Conservation (phyloP, 148 eudicot species). For the Chenopodium berlandieri region DNA sequence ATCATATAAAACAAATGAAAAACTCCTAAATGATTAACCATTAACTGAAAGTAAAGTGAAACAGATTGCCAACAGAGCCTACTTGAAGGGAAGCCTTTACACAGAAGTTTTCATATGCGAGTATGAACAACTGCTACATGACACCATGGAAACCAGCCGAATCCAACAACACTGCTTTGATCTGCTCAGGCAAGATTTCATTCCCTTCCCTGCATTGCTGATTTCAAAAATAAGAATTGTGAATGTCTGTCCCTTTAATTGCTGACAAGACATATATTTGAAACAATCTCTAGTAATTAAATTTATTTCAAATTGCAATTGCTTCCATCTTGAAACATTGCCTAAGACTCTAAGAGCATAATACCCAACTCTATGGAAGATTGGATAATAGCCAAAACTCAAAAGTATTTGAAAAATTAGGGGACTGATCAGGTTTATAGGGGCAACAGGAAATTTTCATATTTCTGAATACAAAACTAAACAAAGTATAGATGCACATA, state of each 20-base stretch:
- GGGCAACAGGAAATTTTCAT: not conserved
- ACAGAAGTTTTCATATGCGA: not conserved
- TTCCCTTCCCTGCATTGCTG: constrained; percentile 69
- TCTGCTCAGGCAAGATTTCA: constrained; percentile 63
- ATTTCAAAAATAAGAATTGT: constrained; percentile 15
- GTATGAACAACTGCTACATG: constrained; percentile 27
- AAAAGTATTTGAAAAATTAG: not conserved
- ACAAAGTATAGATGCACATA: not conserved
- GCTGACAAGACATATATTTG: not conserved
- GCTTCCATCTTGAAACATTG: not conserved
- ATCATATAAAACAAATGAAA: not conserved
- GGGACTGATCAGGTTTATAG: not conserved
- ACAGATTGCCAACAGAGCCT: not conserved
- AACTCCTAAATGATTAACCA: not conserved
- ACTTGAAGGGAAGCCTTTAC: not conserved
- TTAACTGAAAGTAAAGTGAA: not conserved
- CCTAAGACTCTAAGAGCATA: not conserved
- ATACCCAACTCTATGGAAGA: not conserved
- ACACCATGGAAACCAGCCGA: constrained; percentile 62
- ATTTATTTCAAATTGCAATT: not conserved
- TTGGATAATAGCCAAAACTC: not conserved
- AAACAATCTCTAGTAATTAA: not conserved
- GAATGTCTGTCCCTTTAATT: not conserved
- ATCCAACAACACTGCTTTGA: constrained; percentile 64
- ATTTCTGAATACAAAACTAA: no score